These are phyloP conservation scores for Neonectria sp. DNA, from an alignment of 2,329 filamentous ascomycete genomes.

Conservation along the genomic window DNA sequence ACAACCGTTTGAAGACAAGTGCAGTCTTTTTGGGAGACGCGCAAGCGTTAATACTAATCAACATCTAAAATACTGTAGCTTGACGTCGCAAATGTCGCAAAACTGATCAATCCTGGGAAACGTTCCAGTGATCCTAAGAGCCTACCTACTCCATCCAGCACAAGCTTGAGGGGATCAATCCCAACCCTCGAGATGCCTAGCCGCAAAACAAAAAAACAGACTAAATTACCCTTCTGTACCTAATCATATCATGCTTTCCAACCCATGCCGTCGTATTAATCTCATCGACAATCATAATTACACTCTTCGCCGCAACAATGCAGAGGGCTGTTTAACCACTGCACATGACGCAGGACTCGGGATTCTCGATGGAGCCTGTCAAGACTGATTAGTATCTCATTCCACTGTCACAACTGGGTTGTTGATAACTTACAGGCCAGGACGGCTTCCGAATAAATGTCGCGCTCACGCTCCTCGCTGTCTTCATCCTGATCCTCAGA, in stretches of 20 bases:
- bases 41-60: constrained; percentile 33
- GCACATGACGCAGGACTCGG: constrained; percentile 96
- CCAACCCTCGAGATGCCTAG: constrained; percentile 33
- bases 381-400: constrained; percentile 50
- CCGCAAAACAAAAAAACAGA: constrained; percentile 32
- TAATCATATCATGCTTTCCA: constrained; percentile 40
- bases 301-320: constrained; percentile 23
- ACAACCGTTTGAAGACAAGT: neutral
- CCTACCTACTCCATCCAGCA: constrained; percentile 37
- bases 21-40: constrained; percentile 22
- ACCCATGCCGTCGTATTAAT: constrained; percentile 49
- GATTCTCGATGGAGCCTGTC: constrained; percentile 94
- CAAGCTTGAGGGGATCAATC: constrained; percentile 35
- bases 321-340: constrained; percentile 75
- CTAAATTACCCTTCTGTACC: constrained; percentile 42
- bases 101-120: constrained; percentile 12
- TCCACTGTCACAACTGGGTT: neutral
- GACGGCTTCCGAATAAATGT: constrained; percentile 96
- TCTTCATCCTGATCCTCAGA: constrained; percentile 81
- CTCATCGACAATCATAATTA: constrained; percentile 52
- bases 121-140: constrained; percentile 30
- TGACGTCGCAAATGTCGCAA: constrained; percentile 22
- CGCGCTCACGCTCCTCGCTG: constrained; percentile 83
- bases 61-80: constrained; percentile 32
- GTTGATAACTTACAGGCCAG: constrained; percentile 80